Conservation (phyloP, 2,329 filamentous ascomycete genomes). For the Paecilomyces sp. region DNA sequence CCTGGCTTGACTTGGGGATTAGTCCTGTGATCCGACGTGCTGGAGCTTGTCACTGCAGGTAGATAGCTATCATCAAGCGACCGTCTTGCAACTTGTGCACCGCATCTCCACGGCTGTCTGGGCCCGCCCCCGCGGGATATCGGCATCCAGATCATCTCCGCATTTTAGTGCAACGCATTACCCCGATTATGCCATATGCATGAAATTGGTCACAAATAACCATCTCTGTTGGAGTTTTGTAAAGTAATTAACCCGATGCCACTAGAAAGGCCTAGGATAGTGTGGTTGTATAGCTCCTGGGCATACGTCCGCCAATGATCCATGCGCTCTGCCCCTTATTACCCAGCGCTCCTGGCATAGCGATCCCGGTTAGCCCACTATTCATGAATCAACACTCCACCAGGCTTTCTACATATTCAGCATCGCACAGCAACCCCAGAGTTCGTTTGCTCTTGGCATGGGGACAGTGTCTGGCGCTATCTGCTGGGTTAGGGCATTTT, state of each 20-base stretch:
- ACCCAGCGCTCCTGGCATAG: too few species aligned
- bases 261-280: neutral
- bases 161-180: neutral
- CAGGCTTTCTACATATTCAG: too few species aligned
- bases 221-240: neutral
- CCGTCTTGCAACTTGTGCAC: neutral
- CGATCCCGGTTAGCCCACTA: too few species aligned
- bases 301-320: neutral
- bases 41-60: neutral
- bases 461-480: too few species aligned
- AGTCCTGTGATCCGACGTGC: neutral
- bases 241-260: neutral
- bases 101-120: neutral
- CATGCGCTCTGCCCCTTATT: neutral
- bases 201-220: neutral
- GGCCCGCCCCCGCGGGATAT: neutral
- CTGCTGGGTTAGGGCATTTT: too few species aligned
- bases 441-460: too few species aligned
- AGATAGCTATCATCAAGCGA: neutral
- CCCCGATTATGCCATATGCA: neutral
- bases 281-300: neutral
- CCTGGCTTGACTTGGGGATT: neutral
- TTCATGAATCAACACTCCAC: too few species aligned
- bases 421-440: too few species aligned
- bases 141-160: neutral